Percentiles rank a stretch among this genome's conserved stretches.
phyloP scores from a whole-genome alignment of 257 asterid genomes.

The Jasminum sambac region DNA sequence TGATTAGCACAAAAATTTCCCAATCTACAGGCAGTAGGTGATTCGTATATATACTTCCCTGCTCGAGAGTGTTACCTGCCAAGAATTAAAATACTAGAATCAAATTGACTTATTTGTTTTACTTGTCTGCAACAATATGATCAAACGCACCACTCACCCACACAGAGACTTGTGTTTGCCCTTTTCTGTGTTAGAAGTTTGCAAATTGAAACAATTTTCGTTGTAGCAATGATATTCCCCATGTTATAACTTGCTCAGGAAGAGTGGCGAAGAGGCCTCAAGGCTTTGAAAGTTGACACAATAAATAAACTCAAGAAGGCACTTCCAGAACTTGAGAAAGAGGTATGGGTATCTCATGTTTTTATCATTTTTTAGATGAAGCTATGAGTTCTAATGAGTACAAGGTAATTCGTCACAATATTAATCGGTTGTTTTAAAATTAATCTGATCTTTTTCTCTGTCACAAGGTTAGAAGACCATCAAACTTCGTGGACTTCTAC shows the following conservation, averaged over 20 bases:
- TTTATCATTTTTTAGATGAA: conserved; percentile 8
- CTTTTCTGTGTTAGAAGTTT: neutral
- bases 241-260: conserved; percentile 43
- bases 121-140: neutral
- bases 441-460: conserved; percentile 21
- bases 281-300: conserved; percentile 57
- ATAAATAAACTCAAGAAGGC: conserved; percentile 58
- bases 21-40: neutral
- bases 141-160: neutral
- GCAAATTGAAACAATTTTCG: neutral
- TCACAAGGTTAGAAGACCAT: conserved; percentile 64
- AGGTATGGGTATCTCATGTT: conserved; percentile 39
- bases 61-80: neutral
- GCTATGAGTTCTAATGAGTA: conserved; percentile 9
- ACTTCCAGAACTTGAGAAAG: conserved; percentile 60
- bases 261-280: conserved; percentile 83
- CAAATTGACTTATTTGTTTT: neutral
- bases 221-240: neutral
- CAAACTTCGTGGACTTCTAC: conserved; percentile 67
- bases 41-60: neutral
- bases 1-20: neutral
- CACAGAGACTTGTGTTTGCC: neutral
- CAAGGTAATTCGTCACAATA: neutral
- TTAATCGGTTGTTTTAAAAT: too few relatives aligned
- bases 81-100: neutral